A percentile compares a stretch with the other conserved stretches of the same genome.
phyloP scores from a whole-genome alignment of 23 red algal genomes.

The Gracilaria caudata region DNA sequence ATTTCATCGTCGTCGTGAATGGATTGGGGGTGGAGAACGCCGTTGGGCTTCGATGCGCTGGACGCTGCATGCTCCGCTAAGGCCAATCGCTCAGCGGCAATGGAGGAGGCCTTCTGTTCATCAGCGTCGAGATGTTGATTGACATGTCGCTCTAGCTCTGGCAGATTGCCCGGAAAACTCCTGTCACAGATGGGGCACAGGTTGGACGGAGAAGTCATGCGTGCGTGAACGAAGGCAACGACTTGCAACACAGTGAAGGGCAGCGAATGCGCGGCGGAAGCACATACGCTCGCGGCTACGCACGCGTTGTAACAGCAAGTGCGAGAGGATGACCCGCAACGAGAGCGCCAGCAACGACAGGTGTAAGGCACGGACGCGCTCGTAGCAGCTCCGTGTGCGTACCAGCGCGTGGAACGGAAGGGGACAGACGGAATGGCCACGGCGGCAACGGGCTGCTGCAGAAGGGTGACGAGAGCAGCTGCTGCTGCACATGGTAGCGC shows the following conservation, averaged over 20 bases:
- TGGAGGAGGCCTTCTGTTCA: conserved; percentile 20
- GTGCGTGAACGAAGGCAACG: background rate
- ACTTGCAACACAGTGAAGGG: background rate
- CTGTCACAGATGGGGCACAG: conserved; percentile 37
- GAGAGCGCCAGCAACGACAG: conserved; percentile 1
- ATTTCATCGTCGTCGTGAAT: conserved; percentile 26
- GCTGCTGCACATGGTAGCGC: no score
- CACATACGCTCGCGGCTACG: background rate
- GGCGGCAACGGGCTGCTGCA: no score
- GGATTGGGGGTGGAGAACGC: no score
- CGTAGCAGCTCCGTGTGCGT: no score
- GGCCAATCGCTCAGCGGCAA: conserved; percentile 3
- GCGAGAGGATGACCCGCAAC: background rate
- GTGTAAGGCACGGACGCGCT: background rate
- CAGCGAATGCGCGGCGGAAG: background rate
- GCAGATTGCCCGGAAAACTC: conserved; percentile 13
- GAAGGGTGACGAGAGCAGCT: no score
- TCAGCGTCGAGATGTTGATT: conserved; percentile 51
- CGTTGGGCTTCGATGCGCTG: background rate
- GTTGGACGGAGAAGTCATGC: conserved; percentile 1
- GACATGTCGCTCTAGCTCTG: conserved; percentile 45
- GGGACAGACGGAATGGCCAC: no score
- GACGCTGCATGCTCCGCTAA: conserved; percentile 4
- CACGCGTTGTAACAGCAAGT: background rate
- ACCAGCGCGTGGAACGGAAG: no score